Evolutionary conservation across 345 rosid genomes (phyloP).

Genomic region (Aquilaria sinensis): DNA sequence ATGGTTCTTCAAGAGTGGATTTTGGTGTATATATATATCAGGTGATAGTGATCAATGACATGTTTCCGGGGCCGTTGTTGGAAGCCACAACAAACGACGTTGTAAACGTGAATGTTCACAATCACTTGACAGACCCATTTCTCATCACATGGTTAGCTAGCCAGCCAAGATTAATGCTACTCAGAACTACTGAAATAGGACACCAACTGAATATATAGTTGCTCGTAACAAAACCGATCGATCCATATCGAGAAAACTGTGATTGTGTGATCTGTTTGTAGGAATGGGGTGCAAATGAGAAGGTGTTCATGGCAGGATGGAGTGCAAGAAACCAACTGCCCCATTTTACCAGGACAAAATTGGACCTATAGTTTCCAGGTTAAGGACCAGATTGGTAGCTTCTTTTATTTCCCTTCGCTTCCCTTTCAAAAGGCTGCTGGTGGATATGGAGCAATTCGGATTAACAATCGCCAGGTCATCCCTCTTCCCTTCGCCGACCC

Average conservation of each 20-base stretch:
- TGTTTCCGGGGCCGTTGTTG: constrained; percentile 29
- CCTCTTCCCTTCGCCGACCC: constrained; percentile 24
- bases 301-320: constrained; percentile 44
- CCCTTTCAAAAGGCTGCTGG: constrained; percentile 31
- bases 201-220: neutral
- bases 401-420: constrained; percentile 34
- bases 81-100: constrained; percentile 30
- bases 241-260: too few species aligned
- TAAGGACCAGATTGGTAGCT: constrained; percentile 39
- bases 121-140: constrained; percentile 25
- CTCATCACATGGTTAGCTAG: constrained; percentile 28
- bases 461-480: constrained; percentile 14
- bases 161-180: neutral
- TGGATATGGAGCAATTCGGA: constrained; percentile 25
- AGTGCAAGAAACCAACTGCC: constrained; percentile 34
- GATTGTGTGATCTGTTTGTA: neutral
- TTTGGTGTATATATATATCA: constrained; percentile 3
- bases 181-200: neutral
- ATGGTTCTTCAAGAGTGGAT: neutral
- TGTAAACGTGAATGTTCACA: constrained; percentile 17
- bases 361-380: constrained; percentile 27
- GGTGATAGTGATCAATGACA: constrained; percentile 27
- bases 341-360: constrained; percentile 18
- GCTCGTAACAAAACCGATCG: neutral
- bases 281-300: constrained; percentile 34